A percentile compares a stretch with the other conserved stretches of the same genome.
Conservation (phyloP, 345 rosid species). For the Nasturtium officinale region DNA sequence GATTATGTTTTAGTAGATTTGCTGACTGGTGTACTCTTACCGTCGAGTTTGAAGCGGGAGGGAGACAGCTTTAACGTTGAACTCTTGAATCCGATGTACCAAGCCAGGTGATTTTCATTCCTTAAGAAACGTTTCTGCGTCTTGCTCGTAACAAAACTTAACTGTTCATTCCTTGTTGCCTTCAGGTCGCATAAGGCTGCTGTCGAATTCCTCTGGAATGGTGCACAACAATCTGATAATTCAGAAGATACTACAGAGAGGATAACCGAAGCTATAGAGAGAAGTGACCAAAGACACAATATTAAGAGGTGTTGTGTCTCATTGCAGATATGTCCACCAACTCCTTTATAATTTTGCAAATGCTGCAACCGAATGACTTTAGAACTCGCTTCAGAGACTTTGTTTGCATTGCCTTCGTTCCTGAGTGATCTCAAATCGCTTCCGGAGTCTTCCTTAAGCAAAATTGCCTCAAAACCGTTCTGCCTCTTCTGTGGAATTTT, state of each 20-base stretch:
- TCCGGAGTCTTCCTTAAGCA: slow-evolving; percentile 27
- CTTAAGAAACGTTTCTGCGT: background rate
- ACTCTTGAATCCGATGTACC: slow-evolving; percentile 82
- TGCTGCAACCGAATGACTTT: slow-evolving; percentile 67
- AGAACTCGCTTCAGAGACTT: slow-evolving; percentile 57
- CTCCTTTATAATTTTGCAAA: slow-evolving; percentile 79
- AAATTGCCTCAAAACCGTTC: slow-evolving; percentile 51
- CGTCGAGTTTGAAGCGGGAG: slow-evolving; percentile 68
- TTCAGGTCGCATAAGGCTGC: slow-evolving; percentile 84
- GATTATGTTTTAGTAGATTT: slow-evolving; percentile 55
- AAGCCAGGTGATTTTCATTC: slow-evolving; percentile 61
- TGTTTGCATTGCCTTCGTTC: slow-evolving; percentile 54
- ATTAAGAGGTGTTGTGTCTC: slow-evolving; percentile 72
- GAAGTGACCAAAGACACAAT: slow-evolving; percentile 53
- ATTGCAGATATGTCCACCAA: slow-evolving; percentile 76
- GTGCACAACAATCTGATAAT: slow-evolving; percentile 62
- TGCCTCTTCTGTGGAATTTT: slow-evolving; percentile 81
- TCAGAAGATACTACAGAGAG: slow-evolving; percentile 43
- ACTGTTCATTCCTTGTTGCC: slow-evolving; percentile 8
- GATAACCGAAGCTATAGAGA: slow-evolving; percentile 43
- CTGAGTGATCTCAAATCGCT: slow-evolving; percentile 50
- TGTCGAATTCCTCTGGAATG: slow-evolving; percentile 88
- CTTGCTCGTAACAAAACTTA: slow-evolving; percentile 13
- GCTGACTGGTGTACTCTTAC: slow-evolving; percentile 58
- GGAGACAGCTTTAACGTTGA: slow-evolving; percentile 63